Conservation (phyloP, 345 rosid species). For the Kernera saxatilis region DNA sequence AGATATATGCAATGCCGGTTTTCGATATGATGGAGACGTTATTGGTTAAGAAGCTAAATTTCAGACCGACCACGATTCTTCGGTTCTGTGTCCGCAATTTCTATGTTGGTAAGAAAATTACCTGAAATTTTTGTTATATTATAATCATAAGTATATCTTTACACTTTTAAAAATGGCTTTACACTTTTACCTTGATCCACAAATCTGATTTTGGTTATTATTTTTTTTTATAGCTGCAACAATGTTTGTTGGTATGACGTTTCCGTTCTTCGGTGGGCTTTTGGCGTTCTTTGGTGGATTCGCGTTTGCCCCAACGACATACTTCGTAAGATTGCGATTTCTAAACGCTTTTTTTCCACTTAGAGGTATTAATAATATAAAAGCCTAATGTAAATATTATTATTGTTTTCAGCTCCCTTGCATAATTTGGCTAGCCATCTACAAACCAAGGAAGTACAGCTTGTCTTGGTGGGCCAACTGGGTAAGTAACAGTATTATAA, state of each 20-base stretch:
- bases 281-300: conserved; percentile 87
- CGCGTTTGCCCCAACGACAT: conserved; percentile 82
- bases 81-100: conserved; percentile 46
- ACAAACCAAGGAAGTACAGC: conserved; percentile 63
- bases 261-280: conserved; percentile 79
- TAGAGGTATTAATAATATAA: not conserved
- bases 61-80: conserved; percentile 39
- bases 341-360: not conserved
- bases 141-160: not conserved
- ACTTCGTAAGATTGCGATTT: conserved; percentile 45
- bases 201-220: not conserved
- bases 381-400: not conserved
- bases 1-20: conserved; percentile 78
- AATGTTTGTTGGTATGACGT: conserved; percentile 59
- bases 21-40: conserved; percentile 76
- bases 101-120: conserved; percentile 50
- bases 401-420: conserved; percentile 54
- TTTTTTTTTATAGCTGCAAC: conserved; percentile 43
- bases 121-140: not conserved
- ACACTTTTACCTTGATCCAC: not conserved
- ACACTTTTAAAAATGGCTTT: not conserved
- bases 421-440: conserved; percentile 66
- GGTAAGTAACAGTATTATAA: conserved; percentile 55
- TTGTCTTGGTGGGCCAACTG: conserved; percentile 68
- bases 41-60: conserved; percentile 52